Base-by-base conservation (phyloP, 2,329 filamentous ascomycete genomes). In the Ceratocystis diversiconidia region DNA sequence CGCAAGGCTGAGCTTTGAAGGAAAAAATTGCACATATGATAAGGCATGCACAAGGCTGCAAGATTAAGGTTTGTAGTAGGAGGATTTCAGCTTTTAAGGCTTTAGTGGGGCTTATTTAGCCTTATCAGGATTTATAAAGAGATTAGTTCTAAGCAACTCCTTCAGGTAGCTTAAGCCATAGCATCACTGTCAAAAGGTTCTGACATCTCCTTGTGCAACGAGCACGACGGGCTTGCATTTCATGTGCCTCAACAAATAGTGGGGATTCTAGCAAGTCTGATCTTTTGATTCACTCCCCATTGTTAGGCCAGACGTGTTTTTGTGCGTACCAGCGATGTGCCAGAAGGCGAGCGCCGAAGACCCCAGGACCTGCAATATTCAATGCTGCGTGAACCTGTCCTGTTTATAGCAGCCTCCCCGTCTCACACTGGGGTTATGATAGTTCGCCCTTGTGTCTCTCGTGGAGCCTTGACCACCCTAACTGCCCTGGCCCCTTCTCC, bases 311-410 rank as follows among this genome's bases (percentile, higher is more conserved):
- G 36, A 41, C 10, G 6, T 32, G 30, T 32, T 32, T 32, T 32
- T 1, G 6, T 32, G 30, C 6, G 36, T 41, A 15, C 10, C 28
- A 25, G 7, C 55, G 12, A 32, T 59, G 55, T 59, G 17, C 25
- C 55, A 59, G 28, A 59, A 59, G 55, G 55, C 55, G 55, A 59
- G 55, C 7, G 55, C 28, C 55, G 55, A n/a, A 32, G 10, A 41
- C 5, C 25, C 55, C n/a, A 36, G 28, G 17, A 36, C n/a, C 19
- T 59, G 55, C 28, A 5, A 15, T 36, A 5, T n/a, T 8, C 28
- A 17, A 59, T 25, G 55, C 10, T 59, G 17, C 15, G 55, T n/a
- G 30, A 59, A n/a, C 28, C 17, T 59, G 28, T 59, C 55, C n/a
- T 36, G 22, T 15, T 41, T 5, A 41, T 41, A 15, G 10, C 36